Base-by-base conservation (phyloP, 2,329 filamentous ascomycete species). In the Neonectria punicea region DNA sequence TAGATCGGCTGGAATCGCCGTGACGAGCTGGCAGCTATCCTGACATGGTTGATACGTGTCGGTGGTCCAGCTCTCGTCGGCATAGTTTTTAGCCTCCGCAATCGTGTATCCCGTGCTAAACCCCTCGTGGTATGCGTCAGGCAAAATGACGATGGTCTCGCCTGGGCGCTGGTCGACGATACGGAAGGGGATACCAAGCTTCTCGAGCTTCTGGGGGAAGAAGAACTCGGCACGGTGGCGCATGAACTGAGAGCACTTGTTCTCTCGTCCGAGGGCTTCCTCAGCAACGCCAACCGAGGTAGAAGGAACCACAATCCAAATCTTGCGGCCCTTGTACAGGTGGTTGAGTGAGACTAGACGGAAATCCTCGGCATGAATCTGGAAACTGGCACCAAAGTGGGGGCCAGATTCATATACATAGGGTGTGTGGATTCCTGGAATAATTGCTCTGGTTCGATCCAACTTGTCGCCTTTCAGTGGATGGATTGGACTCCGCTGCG, bases 41-140 rank as follows among this genome's bases (percentile, higher is more conserved):
- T 78, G 68, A 34, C 79, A 81, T 11, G 79, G 75, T 59, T 79
- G 75, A 56, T 81, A 81, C 3, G 72, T 75, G 32, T 75, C 75
- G 6, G 76, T 75, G 9, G 69, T 77, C 79, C 79, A 81, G n/a
- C 67, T 69, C 11, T 68, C 65, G 39, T 80, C 79, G 20, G 79
- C 79, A 54, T 81, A 81, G 54, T 81, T 81, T 63, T 80, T 81
- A 41, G 79, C 79, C 61, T 81, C 79, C 4, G 79, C 79, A 50
- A 81, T 75, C 41, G 79, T 81, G 58, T 81, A 81, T 0, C 79
- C 79, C n/a, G 79, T 80, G 69, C 79, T 80, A 63, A 81, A 81
- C 2, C 79, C 79, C 63, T 81, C 78, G 58, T 81, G 79, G 53
- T 81, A 81, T 5, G 79, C 79, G 58, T 81, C 79, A 1, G 79